Base-by-base conservation (phyloP, 495 filamentous ascomycete genomes). In the Patellaria atrata region DNA sequence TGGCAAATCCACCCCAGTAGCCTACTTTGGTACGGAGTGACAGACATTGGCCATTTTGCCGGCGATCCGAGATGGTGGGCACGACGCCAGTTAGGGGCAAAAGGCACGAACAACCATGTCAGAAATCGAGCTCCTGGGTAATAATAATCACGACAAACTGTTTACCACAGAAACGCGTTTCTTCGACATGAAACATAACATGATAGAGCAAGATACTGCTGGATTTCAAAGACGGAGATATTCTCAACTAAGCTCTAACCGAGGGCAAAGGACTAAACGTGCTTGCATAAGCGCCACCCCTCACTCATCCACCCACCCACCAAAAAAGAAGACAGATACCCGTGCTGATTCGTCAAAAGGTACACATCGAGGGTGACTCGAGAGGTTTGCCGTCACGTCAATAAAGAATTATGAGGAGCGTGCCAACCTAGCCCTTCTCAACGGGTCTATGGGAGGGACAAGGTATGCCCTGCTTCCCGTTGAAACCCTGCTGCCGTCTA, bases 171-270 rank as follows among this genome's bases (percentile, higher is more conserved):
- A 22, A n/a, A 21, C 11, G 10, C 27, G 27, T 24, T 50, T 41
- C 46, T 50, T 50, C 45, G 46, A 45, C 45, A 50, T 50, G 33
- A n/a, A n/a, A n/a, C n/a, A n/a, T n/a, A n/a, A n/a, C n/a, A n/a
- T n/a, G n/a, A n/a, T n/a, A n/a, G n/a, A n/a, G n/a, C n/a, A n/a
- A n/a, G n/a, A n/a, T n/a, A n/a, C n/a, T n/a, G n/a, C n/a, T n/a
- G n/a, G n/a, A n/a, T n/a, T n/a, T n/a, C n/a, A n/a, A n/a, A n/a
- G n/a, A n/a, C n/a, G n/a, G n/a, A n/a, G n/a, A n/a, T n/a, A n/a
- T n/a, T n/a, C n/a, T n/a, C 37, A 22, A 23, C 38, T 30, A 28
- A 17, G 29, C 38, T 43, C 46, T 45, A 50, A 50, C 42, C 46
- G 46, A 50, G 45, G 30, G 12, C 37, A 24, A 28, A 27, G 16